phyloP scores from a whole-genome alignment of 73 alveolate genomes.

The Breviolum minutum region DNA sequence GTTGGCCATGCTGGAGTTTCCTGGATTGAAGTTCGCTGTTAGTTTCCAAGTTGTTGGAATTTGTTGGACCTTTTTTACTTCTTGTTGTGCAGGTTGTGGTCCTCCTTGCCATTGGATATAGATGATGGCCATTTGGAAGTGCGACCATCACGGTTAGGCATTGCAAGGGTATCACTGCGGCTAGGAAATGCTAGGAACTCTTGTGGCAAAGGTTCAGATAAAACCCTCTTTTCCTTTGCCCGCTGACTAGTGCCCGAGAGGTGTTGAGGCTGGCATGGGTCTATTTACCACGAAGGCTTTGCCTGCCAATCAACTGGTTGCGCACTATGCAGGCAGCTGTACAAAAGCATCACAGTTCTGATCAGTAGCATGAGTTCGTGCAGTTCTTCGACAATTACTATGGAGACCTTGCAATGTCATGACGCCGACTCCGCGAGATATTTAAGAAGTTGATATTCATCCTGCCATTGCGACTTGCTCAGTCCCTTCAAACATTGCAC shows the following conservation, averaged over 20 bases:
- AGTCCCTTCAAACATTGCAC: no score
- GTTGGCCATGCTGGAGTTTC: not conserved
- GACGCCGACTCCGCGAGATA: no score
- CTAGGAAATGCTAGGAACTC: not conserved
- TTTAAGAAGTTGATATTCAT: no score
- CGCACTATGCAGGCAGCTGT: conserved; percentile 19
- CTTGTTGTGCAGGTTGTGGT: conserved; percentile 13
- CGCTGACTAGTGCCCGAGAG: not conserved
- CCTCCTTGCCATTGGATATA: conserved; percentile 2
- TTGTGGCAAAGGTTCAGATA: not conserved
- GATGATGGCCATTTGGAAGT: conserved; percentile 21
- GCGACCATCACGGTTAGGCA: conserved; percentile 39
- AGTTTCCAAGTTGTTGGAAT: not conserved
- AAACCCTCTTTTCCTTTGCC: not conserved
- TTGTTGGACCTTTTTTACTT: not conserved
- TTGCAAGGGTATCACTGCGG: not conserved
- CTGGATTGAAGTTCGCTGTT: not conserved
- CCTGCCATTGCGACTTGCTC: no score
- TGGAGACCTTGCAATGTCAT: not conserved
- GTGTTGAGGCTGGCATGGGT: conserved; percentile 46
- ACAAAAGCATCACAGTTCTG: no score
- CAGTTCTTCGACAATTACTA: no score
- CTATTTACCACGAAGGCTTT: not conserved
- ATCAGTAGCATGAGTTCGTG: no score
- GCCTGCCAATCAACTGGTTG: conserved; percentile 30